phyloP scores from a whole-genome alignment of 2,329 filamentous ascomycete genomes.

The Zymoseptoria brevis region DNA sequence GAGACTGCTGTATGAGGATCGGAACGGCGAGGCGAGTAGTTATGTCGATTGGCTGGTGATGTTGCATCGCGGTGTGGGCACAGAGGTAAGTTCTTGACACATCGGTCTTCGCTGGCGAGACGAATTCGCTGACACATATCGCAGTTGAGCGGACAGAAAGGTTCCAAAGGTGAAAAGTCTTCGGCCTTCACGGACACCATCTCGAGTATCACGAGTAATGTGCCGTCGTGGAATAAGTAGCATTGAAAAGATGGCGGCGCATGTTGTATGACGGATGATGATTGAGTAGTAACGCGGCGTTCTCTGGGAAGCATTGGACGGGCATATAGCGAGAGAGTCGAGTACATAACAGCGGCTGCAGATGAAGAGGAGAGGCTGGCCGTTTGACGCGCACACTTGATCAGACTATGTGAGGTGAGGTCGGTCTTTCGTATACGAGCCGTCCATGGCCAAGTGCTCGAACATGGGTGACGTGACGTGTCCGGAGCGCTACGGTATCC shows the following conservation, averaged over 20 bases:
- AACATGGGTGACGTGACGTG: not conserved
- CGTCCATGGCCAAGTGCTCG: not conserved
- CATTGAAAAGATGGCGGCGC: not conserved
- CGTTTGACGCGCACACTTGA: not conserved
- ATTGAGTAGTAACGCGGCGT: not conserved
- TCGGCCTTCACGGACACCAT: slow-evolving; percentile 24
- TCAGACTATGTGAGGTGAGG: not conserved
- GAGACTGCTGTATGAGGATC: slow-evolving; percentile 79
- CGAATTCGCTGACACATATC: slow-evolving; percentile 11
- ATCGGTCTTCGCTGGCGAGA: not conserved
- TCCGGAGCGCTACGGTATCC: not conserved
- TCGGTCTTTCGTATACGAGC: not conserved
- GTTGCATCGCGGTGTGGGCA: slow-evolving; percentile 83
- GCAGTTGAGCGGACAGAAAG: slow-evolving; percentile 27
- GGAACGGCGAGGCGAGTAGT: slow-evolving; percentile 94
- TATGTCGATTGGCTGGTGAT: slow-evolving; percentile 99
- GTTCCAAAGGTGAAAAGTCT: slow-evolving; percentile 18
- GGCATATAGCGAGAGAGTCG: not conserved
- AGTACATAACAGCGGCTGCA: not conserved
- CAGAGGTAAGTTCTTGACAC: slow-evolving; percentile 50
- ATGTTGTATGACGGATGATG: not conserved
- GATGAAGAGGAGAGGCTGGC: not conserved
- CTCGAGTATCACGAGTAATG: slow-evolving; percentile 24
- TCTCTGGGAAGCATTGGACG: not conserved
- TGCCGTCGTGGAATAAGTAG: slow-evolving; percentile 18